Evolutionary conservation across 106 monocot species (phyloP).

Genomic region (Cymbidium sinense): DNA sequence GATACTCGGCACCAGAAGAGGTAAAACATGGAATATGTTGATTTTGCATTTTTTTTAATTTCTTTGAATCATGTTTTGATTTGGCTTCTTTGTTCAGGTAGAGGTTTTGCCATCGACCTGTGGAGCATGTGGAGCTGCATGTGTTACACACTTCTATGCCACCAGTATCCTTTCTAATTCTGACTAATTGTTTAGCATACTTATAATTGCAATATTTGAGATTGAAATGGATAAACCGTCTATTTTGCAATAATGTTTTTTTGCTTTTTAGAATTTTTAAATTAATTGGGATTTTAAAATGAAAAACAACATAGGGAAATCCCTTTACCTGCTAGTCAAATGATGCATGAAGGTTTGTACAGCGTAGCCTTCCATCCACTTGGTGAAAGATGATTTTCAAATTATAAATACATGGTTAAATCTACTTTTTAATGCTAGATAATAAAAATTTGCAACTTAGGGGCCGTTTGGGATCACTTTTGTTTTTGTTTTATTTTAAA

Average conservation of each 20-base stretch:
- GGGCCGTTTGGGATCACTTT: no score
- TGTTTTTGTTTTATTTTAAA: no score
- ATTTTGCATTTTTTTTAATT: constrained; percentile 3
- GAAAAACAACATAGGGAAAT: not conserved
- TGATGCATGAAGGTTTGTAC: not conserved
- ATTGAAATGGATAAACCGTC: not conserved
- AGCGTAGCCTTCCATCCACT: not conserved
- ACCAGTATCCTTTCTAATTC: constrained; percentile 75
- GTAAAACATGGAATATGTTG: constrained; percentile 21
- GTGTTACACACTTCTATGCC: constrained; percentile 67
- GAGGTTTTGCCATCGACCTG: constrained; percentile 90
- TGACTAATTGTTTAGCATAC: not conserved
- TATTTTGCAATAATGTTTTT: not conserved
- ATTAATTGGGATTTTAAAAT: not conserved
- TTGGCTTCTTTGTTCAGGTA: constrained; percentile 35
- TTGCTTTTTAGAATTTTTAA: not conserved
- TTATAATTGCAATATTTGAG: not conserved
- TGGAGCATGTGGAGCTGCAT: constrained; percentile 72
- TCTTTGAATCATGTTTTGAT: not conserved
- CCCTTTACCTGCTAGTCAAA: not conserved
- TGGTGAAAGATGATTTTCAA: not conserved
- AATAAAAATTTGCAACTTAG: not conserved
- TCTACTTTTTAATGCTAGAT: not conserved
- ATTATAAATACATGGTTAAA: not conserved
- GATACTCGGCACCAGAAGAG: constrained; percentile 98